Evolutionary conservation across 495 filamentous ascomycete species (phyloP), one percentile per base, ranked within the genome.

Genomic region (Sabuloglossum arenarium): DNA sequence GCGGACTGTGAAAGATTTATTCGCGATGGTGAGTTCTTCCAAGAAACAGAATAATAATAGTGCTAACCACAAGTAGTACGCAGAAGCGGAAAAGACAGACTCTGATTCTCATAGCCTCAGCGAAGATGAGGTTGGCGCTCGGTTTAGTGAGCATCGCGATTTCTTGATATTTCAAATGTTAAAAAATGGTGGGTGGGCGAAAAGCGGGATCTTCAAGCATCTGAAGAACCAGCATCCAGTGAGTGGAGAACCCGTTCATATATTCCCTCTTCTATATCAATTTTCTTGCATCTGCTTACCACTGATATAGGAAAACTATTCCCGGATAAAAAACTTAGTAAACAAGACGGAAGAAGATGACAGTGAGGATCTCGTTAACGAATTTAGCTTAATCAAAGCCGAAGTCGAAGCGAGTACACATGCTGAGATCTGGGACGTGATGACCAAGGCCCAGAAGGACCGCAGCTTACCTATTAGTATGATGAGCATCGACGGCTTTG

Each of bases 141-240:
- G 70, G 0, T 75, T 81, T 54, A 66, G 75, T 46, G 69, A 73
- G 56, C 78, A 82, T 62, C 66, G 68, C 30, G 46, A 68, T 31
- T 80, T 79, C 60, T 61, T 84, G 47, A 66, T 82, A 3, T 70
- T 74, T 29, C 72, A 71, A 12, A 81, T 84, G 77, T 61, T 80
- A 9, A 74, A 73, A 51, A 70, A 66, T 2, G 74, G 76, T 54
- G 62, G 70, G 24, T 84, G 80, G 80, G 65, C 63, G 24, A 70
- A 70, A 50, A 79, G 73, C 9, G 71, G 69, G 56, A 64, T 82
- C 9, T 75, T 74, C 58, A 63, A 68, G 30, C 71, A 80, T 62
- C 70, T 78, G 29, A 69, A 65, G 49, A 63, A 70, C 53, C 71
- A 73, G 56, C 79, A 75, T 61, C 66, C 72, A 31, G 75, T 67